Percentiles rank a stretch among this genome's conserved stretches.
Evolutionary conservation across 352 stramenopile genomes (phyloP).

Genomic region (Elongisporangium anandrum): DNA sequence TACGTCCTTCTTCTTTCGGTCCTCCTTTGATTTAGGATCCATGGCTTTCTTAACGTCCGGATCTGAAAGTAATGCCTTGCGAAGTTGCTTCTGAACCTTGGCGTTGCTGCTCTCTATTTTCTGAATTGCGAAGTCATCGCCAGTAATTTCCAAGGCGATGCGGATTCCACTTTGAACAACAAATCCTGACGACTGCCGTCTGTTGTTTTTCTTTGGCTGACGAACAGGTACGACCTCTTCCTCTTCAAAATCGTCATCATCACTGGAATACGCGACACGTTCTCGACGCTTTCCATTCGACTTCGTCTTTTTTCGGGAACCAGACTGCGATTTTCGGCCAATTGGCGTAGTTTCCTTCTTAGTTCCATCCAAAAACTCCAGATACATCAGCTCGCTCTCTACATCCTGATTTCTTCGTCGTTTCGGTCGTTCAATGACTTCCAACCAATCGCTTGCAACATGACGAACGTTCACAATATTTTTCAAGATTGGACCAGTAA

Average conservation of each 20-base stretch:
- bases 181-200: constrained; percentile 21
- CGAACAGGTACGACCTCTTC: constrained; percentile 24
- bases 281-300: constrained; percentile 25
- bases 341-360: constrained; percentile 40
- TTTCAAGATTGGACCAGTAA: constrained; percentile 76
- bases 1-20: constrained; percentile 8
- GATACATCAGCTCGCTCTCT: constrained; percentile 84
- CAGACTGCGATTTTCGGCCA: constrained; percentile 15
- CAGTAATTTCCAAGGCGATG: constrained; percentile 27
- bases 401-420: constrained; percentile 79
- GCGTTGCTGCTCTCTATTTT: constrained; percentile 34
- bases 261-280: constrained; percentile 35
- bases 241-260: constrained; percentile 48
- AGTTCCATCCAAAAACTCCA: constrained; percentile 75
- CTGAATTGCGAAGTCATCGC: constrained; percentile 24
- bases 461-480: constrained; percentile 68
- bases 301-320: constrained; percentile 38
- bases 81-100: constrained; percentile 42
- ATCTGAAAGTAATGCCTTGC: constrained; percentile 8
- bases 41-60: neutral
- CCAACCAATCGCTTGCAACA: constrained; percentile 76
- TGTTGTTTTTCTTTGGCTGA: constrained; percentile 31
- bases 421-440: constrained; percentile 86
- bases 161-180: constrained; percentile 31
- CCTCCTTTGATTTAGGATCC: constrained; percentile 7